These are phyloP conservation scores for Talaromyces piceae DNA, from an alignment of 2,329 filamentous ascomycete genomes.

Conservation along the genomic window DNA sequence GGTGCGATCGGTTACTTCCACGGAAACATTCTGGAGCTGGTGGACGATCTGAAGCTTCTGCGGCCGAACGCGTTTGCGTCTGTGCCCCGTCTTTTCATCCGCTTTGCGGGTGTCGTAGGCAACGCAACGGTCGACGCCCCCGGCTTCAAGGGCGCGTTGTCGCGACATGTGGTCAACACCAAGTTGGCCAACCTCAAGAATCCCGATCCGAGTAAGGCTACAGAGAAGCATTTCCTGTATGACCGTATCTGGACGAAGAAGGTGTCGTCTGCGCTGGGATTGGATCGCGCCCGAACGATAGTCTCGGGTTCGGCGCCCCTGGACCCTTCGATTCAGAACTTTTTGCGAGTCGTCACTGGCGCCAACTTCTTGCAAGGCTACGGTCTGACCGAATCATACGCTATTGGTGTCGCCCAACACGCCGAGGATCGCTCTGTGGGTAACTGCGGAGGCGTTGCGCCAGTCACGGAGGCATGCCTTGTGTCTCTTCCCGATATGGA, in stretches of 20 bases:
- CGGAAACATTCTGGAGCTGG: slow-evolving; percentile 75
- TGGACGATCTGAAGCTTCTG: slow-evolving; percentile 85
- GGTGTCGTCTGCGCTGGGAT: slow-evolving; percentile 71
- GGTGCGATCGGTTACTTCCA: slow-evolving; percentile 85
- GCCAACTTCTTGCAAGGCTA: slow-evolving; percentile 80
- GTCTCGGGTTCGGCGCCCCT: slow-evolving; percentile 85
- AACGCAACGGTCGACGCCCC: slow-evolving; percentile 68
- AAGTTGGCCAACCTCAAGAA: slow-evolving; percentile 75
- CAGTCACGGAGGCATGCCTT: slow-evolving; percentile 67
- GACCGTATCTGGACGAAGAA: slow-evolving; percentile 82
- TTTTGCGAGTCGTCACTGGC: slow-evolving; percentile 75
- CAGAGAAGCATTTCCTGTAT: slow-evolving; percentile 46
- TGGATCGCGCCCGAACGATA: slow-evolving; percentile 66
- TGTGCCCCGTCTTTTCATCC: slow-evolving; percentile 85
- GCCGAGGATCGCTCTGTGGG: slow-evolving; percentile 65
- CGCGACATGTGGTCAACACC: slow-evolving; percentile 66
- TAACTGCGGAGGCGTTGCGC: slow-evolving; percentile 69
- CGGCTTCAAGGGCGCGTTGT: slow-evolving; percentile 74
- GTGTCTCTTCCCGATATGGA: slow-evolving; percentile 90
- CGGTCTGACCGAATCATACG: slow-evolving; percentile 90
- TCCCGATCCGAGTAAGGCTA: slow-evolving; percentile 60
- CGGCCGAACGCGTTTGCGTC: slow-evolving; percentile 77
- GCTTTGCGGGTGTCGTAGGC: slow-evolving; percentile 77
- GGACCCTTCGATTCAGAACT: slow-evolving; percentile 79
- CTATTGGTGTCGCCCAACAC: slow-evolving; percentile 63